Evolutionary conservation across 139 green algal genomes (phyloP).

Genomic region (Chlorella sp.): DNA sequence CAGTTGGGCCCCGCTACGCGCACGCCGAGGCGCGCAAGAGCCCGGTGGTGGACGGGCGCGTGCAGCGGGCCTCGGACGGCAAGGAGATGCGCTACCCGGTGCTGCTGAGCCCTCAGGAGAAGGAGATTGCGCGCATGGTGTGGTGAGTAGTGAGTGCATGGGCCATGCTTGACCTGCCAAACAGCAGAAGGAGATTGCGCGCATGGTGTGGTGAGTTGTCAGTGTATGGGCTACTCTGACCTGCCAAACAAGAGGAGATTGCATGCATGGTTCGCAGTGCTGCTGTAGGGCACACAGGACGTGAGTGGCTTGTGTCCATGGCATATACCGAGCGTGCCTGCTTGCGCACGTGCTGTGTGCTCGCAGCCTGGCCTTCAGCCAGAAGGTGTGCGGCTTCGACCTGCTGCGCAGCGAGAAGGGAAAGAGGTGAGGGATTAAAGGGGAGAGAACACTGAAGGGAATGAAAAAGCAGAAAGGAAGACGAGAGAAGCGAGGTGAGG

Average conservation of each 20-base stretch:
- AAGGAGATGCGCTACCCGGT: conserved; percentile 87
- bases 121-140: conserved; percentile 91
- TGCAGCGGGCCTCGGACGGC: conserved; percentile 65
- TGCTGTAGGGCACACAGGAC: no score
- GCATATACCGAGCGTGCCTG: no score
- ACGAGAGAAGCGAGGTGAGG: no score
- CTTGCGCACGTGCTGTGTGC: no score
- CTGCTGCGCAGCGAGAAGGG: conserved; percentile 61
- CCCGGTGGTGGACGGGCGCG: conserved; percentile 92
- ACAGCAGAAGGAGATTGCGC: conserved; percentile 86
- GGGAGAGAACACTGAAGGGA: no score
- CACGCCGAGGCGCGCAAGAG: conserved; percentile 97
- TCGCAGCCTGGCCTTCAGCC: conserved; percentile 91
- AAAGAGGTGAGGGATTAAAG: no score
- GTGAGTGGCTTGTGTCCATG: no score
- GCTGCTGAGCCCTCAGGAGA: conserved; percentile 76
- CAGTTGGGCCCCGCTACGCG: conserved; percentile 80
- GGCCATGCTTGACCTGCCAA: no score
- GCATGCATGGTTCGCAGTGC: conserved; percentile 89
- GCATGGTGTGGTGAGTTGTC: conserved; percentile 89
- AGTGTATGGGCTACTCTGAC: no score
- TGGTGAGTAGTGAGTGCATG: no score
- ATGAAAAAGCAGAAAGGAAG: no score
- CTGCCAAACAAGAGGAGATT: conserved; percentile 89
- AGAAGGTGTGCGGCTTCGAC: conserved; percentile 95